Evolutionary conservation across 2,329 filamentous ascomycete genomes (phyloP).

Genomic region (Fusarium dlaminii): DNA sequence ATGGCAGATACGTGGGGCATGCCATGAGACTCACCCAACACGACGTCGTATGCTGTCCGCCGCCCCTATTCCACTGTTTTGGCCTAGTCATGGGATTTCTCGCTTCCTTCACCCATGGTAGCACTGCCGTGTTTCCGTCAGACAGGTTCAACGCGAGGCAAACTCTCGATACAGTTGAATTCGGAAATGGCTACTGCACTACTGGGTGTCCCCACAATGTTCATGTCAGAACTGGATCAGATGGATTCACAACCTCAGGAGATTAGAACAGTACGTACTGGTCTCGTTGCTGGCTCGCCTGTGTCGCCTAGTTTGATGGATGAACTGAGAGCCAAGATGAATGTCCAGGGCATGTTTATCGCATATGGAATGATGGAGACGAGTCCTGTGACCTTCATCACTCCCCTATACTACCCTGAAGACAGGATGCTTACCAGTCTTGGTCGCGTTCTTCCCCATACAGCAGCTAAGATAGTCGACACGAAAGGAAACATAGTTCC

Average conservation of each 20-base stretch:
- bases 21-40: background rate
- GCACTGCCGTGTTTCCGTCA: background rate
- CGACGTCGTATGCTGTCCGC: background rate
- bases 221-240: background rate
- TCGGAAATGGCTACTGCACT: background rate
- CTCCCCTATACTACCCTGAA: background rate
- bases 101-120: background rate
- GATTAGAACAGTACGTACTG: background rate
- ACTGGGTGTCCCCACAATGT: background rate
- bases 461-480: background rate
- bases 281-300: background rate
- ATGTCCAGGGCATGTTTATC: background rate
- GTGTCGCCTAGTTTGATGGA: background rate
- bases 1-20: background rate
- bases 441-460: background rate
- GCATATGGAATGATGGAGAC: background rate
- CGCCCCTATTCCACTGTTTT: background rate
- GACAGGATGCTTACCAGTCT: background rate
- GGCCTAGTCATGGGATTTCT: background rate
- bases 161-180: background rate
- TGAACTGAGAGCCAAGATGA: background rate
- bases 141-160: background rate
- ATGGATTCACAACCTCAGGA: background rate
- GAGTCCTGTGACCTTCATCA: background rate
- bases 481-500: background rate